Percentiles rank a stretch among this genome's conserved stretches.
These are phyloP conservation scores for Calonectria pauciramosa DNA, from an alignment of 2,329 filamentous ascomycete genomes.

Conservation along the genomic window DNA sequence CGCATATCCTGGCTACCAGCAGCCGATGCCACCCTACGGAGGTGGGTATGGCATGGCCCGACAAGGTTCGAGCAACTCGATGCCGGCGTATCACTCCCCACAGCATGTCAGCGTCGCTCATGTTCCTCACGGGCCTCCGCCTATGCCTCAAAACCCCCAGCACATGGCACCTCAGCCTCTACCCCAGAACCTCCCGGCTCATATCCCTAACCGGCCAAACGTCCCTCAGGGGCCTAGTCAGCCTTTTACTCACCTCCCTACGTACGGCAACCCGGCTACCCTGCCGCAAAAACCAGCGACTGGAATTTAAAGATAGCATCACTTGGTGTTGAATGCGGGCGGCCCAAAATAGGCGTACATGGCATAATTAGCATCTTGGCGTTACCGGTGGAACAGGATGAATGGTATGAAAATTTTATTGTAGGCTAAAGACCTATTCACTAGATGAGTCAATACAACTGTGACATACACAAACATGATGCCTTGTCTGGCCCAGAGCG, in stretches of 20 bases:
- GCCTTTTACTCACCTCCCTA: constrained; percentile 65
- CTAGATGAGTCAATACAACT: constrained; percentile 49
- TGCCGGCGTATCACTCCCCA: constrained; percentile 63
- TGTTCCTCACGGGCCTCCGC: constrained; percentile 57
- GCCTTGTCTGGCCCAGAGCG: constrained; percentile 25
- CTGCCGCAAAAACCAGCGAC: constrained; percentile 71
- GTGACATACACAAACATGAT: constrained; percentile 34
- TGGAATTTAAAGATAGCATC: constrained; percentile 58
- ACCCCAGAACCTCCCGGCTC: constrained; percentile 57
- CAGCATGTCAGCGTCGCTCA: constrained; percentile 47
- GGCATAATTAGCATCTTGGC: constrained; percentile 56
- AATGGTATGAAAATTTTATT: constrained; percentile 47
- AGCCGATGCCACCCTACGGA: constrained; percentile 60
- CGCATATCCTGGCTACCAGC: constrained; percentile 63
- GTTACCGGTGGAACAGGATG: constrained; percentile 54
- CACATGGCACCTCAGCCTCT: constrained; percentile 58
- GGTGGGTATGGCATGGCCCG: constrained; percentile 68
- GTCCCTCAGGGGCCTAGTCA: constrained; percentile 59
- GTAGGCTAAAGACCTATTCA: constrained; percentile 46
- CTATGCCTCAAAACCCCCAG: constrained; percentile 52
- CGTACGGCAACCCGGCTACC: constrained; percentile 72
- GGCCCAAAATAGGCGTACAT: constrained; percentile 49
- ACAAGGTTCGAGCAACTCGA: constrained; percentile 68
- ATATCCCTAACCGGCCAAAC: constrained; percentile 62
- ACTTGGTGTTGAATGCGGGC: constrained; percentile 45